Percentiles rank a stretch among this genome's conserved stretches.
Conservation (phyloP, 148 eudicot species). For the Hydrangea macrophylla region DNA sequence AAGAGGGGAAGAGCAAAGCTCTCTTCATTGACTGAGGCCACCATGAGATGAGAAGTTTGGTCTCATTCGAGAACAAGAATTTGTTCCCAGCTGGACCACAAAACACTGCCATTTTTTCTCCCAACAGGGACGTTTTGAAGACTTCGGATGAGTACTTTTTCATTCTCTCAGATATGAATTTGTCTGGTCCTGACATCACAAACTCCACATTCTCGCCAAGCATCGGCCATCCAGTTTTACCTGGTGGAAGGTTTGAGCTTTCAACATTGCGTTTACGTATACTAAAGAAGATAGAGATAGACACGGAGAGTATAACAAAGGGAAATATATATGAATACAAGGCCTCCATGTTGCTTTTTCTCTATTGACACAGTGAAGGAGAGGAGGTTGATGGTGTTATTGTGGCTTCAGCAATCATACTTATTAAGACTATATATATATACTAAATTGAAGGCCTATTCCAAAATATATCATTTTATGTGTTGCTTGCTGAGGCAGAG, state of each 20-base stretch:
- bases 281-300: constrained; percentile 7
- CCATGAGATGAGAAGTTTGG: constrained; percentile 28
- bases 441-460: no score
- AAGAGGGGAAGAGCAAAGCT: constrained; percentile 23
- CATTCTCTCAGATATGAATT: neutral
- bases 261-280: neutral
- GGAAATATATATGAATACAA: neutral
- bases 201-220: neutral
- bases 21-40: constrained; percentile 26
- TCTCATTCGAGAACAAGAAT: constrained; percentile 19
- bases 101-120: constrained; percentile 9
- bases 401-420: no score
- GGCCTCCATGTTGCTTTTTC: neutral
- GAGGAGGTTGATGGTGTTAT: neutral
- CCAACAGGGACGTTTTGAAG: neutral
- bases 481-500: no score
- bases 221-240: neutral
- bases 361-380: neutral
- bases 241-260: constrained; percentile 8
- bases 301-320: neutral
- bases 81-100: constrained; percentile 29
- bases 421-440: no score
- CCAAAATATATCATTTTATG: no score
- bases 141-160: neutral
- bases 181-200: neutral